Conservation (phyloP, 257 asterid genomes). For the Plectranthus barbatus region DNA sequence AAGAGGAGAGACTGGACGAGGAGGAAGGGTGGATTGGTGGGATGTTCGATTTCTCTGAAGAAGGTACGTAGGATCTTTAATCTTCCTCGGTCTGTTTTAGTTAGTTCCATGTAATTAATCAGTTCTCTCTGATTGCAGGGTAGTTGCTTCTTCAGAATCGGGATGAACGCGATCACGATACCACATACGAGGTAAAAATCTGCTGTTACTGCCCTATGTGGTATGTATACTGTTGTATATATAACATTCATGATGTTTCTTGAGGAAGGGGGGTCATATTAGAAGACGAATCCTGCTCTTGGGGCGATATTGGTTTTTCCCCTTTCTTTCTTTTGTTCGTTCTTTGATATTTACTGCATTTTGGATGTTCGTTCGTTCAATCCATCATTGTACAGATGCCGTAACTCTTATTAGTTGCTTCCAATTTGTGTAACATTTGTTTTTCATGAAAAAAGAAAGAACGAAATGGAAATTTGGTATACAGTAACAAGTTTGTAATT, state of each 20-base stretch:
- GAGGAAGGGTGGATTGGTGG: slow-evolving; percentile 61
- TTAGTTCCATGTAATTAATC: not conserved
- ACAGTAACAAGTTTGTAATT: not conserved
- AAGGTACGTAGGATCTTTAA: slow-evolving; percentile 27
- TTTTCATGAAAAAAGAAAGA: not conserved
- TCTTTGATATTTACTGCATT: slow-evolving; percentile 16
- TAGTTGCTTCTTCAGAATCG: slow-evolving; percentile 11
- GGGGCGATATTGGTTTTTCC: slow-evolving; percentile 8
- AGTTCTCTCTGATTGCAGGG: slow-evolving; percentile 22
- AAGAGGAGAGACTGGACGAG: slow-evolving; percentile 31
- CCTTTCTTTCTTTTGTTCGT: not conserved
- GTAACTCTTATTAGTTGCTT: slow-evolving; percentile 16
- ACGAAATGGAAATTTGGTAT: slow-evolving; percentile 12
- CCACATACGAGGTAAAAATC: slow-evolving; percentile 3
- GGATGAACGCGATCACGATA: not conserved
- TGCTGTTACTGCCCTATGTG: not conserved
- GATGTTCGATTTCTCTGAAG: slow-evolving; percentile 59
- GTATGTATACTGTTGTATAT: slow-evolving; percentile 28
- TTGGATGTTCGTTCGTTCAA: slow-evolving; percentile 12
- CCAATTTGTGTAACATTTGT: slow-evolving; percentile 30
- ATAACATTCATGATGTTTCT: slow-evolving; percentile 22
- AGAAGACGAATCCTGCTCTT: slow-evolving; percentile 14
- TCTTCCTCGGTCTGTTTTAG: not conserved
- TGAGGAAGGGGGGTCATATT: slow-evolving; percentile 9
- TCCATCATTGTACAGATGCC: slow-evolving; percentile 32